These are phyloP conservation scores for Septoria petroselini DNA, from an alignment of 2,329 filamentous ascomycete genomes.

Conservation along the genomic window DNA sequence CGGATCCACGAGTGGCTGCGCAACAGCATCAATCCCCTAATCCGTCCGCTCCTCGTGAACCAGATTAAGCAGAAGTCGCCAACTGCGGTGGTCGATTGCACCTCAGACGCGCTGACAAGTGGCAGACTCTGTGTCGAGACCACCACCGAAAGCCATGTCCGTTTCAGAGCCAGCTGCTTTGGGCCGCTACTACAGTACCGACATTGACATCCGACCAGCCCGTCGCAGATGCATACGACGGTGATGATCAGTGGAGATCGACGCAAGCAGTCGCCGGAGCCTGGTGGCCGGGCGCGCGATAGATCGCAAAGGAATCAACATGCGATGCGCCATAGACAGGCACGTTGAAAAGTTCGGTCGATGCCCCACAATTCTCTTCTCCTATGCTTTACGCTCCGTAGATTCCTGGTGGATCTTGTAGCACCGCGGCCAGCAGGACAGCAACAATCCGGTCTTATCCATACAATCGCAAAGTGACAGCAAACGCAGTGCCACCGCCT, in stretches of 20 bases:
- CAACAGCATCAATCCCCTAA: conserved; percentile 5
- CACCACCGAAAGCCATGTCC: conserved; percentile 1
- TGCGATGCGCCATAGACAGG: no score
- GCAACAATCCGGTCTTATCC: neutral
- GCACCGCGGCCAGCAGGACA: neutral
- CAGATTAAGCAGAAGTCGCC: conserved; percentile 19
- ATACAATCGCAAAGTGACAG: conserved; percentile 10
- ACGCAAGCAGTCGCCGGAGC: conserved; percentile 17
- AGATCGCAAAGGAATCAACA: conserved; percentile 13
- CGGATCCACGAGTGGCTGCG: conserved; percentile 10
- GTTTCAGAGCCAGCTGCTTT: conserved; percentile 12
- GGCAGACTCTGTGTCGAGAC: conserved; percentile 18
- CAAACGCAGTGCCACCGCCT: neutral
- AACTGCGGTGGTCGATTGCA: neutral
- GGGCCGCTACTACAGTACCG: conserved; percentile 11
- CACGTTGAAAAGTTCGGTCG: neutral
- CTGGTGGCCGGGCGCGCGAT: conserved; percentile 22
- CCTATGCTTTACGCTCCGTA: neutral
- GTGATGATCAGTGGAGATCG: neutral
- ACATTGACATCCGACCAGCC: neutral
- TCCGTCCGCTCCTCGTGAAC: neutral
- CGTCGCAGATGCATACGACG: neutral
- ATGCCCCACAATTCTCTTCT: neutral
- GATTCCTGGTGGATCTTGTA: neutral
- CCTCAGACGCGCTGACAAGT: conserved; percentile 2